These are phyloP conservation scores for Dendryphion nanum DNA, from an alignment of 2,329 filamentous ascomycete genomes.

Conservation along the genomic window DNA sequence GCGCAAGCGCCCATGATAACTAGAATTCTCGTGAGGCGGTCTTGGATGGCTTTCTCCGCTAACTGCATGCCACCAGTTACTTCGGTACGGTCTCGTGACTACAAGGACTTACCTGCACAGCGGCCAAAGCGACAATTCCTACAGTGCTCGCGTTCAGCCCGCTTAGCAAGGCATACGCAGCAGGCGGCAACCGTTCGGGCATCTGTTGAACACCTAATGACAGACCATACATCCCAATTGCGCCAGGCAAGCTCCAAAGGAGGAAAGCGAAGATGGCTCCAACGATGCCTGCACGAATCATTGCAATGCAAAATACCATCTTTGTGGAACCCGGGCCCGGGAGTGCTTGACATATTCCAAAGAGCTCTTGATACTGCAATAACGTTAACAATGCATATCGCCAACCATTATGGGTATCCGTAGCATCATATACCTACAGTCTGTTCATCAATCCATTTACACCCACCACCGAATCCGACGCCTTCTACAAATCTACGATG, in stretches of 20 bases:
- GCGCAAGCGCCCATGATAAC: conserved; percentile 64
- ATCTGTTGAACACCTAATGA: conserved; percentile 64
- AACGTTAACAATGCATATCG: too few relatives aligned
- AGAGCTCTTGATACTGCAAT: conserved; percentile 71
- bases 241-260: conserved; percentile 69
- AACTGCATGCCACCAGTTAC: conserved; percentile 45
- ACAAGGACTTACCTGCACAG: conserved; percentile 48
- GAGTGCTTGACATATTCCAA: conserved; percentile 67
- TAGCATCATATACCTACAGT: conserved; percentile 51
- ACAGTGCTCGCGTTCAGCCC: conserved; percentile 72
- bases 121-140: conserved; percentile 68
- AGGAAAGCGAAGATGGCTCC: conserved; percentile 60
- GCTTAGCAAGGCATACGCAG: conserved; percentile 67
- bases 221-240: conserved; percentile 67
- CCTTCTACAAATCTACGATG: conserved; percentile 60
- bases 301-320: conserved; percentile 66
- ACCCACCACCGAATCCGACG: conserved; percentile 44
- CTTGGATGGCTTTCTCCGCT: conserved; percentile 65
- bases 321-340: conserved; percentile 69
- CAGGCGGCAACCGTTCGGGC: conserved; percentile 55
- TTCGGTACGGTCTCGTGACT: background rate
- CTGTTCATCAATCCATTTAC: conserved; percentile 68
- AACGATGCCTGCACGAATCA: conserved; percentile 61
- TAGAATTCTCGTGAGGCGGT: conserved; percentile 60
- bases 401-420: too few relatives aligned